Conservation (phyloP, 345 rosid genomes). For the Salix viminalis region DNA sequence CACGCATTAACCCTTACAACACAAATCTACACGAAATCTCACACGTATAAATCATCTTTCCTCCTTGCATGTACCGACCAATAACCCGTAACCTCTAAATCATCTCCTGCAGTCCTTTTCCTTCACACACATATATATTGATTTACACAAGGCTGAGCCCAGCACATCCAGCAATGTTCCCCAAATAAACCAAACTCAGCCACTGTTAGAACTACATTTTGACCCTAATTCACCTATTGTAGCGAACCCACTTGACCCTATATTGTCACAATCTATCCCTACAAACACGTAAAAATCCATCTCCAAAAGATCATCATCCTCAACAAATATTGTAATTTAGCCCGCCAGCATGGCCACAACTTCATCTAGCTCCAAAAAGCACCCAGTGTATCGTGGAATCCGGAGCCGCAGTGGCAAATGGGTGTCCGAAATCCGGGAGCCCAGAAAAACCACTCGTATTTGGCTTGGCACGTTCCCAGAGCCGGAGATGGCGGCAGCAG, state of each 20-base stretch:
- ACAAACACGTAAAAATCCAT: constrained; percentile 29
- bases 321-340: background rate
- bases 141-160: constrained; percentile 26
- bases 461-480: constrained; percentile 88
- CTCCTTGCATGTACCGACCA: background rate
- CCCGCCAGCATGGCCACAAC: constrained; percentile 2
- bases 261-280: constrained; percentile 15
- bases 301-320: constrained; percentile 4
- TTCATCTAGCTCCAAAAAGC: constrained; percentile 34
- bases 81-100: background rate
- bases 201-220: constrained; percentile 18
- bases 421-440: constrained; percentile 94
- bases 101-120: background rate
- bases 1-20: constrained; percentile 39
- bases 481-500: constrained; percentile 87
- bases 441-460: constrained; percentile 73
- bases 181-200: constrained; percentile 22
- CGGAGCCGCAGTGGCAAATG: constrained; percentile 77
- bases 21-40: background rate
- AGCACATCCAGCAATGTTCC: constrained; percentile 26
- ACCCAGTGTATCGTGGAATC: constrained; percentile 59
- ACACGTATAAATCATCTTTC: constrained; percentile 1
- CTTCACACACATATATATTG: background rate
- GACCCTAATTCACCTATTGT: constrained; percentile 10
- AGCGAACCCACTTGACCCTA: background rate